Percentiles rank a stretch among this genome's conserved stretches.
Conservation (phyloP, 345 rosid species). For the Pistacia atlantica region DNA sequence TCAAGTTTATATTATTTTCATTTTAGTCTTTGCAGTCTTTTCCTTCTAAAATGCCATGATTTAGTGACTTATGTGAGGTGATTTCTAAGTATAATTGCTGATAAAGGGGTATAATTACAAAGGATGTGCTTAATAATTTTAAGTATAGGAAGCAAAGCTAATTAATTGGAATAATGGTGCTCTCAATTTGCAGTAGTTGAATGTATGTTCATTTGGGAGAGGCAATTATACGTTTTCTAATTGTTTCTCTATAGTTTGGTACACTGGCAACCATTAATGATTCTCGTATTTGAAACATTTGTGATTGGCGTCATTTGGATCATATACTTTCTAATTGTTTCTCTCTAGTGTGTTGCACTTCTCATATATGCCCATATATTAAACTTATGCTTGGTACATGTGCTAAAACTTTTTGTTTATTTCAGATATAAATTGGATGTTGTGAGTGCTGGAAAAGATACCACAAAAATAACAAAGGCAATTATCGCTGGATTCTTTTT, state of each 20-base stretch:
- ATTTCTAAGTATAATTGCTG: background rate
- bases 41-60: background rate
- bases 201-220: background rate
- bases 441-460: constrained; percentile 78
- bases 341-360: no score
- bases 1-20: background rate
- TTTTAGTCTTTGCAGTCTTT: background rate
- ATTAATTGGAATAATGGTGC: background rate
- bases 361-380: no score
- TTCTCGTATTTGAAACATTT: background rate
- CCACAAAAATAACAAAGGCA: constrained; percentile 77
- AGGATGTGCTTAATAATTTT: background rate
- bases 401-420: background rate
- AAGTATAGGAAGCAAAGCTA: background rate
- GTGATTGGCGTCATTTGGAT: no score
- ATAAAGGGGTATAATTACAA: background rate
- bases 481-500: constrained; percentile 91
- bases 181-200: background rate
- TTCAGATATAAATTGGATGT: constrained; percentile 83
- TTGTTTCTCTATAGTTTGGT: background rate
- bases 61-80: background rate
- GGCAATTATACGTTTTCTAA: background rate
- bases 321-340: no score
- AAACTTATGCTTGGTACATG: background rate
- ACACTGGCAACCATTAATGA: background rate